These are phyloP conservation scores for Trichoderma virens DNA, from an alignment of 495 filamentous ascomycete genomes.

Conservation along the genomic window DNA sequence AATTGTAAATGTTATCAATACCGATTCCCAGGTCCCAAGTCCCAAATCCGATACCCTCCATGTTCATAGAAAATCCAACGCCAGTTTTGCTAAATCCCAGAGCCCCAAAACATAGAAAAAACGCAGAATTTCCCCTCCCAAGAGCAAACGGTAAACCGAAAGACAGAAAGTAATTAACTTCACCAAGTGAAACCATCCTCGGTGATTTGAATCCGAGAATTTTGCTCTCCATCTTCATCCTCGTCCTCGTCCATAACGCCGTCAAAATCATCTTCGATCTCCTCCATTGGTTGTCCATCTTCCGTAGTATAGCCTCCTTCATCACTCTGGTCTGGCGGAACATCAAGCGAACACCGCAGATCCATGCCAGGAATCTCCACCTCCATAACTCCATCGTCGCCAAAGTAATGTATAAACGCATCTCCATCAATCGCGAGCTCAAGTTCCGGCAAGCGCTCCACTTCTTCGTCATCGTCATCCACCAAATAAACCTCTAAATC, in stretches of 20 bases:
- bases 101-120: too few species aligned
- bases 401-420: background rate
- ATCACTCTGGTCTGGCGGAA: background rate
- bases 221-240: background rate
- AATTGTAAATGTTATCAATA: too few species aligned
- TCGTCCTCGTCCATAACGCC: background rate
- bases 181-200: background rate
- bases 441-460: background rate
- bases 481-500: slow-evolving; percentile 1
- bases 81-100: too few species aligned
- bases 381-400: background rate
- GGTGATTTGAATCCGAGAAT: background rate
- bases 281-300: background rate
- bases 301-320: background rate
- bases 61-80: too few species aligned
- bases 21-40: too few species aligned
- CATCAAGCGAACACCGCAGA: background rate
- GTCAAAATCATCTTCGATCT: too few species aligned
- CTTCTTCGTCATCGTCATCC: background rate
- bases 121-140: too few species aligned
- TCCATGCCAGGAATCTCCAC: slow-evolving; percentile 1
- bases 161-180: background rate
- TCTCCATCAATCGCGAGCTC: background rate
- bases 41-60: too few species aligned
- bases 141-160: background rate